These are phyloP conservation scores for Plasmodium coatneyi DNA, from an alignment of 169 alveolate species.

Conservation along the genomic window DNA sequence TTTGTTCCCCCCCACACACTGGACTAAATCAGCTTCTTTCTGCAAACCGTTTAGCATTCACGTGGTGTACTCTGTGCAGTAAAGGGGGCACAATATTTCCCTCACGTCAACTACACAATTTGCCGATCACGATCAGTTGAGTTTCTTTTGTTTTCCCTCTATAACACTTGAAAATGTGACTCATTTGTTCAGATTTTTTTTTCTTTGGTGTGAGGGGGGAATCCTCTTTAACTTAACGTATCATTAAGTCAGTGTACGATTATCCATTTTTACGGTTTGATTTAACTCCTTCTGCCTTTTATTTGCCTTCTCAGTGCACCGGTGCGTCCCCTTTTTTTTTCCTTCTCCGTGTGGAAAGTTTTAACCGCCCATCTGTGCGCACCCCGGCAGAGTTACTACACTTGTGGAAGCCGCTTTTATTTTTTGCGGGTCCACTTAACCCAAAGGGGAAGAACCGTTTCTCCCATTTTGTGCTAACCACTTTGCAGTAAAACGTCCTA, in stretches of 20 bases:
- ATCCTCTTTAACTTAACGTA: background rate
- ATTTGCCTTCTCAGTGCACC: background rate
- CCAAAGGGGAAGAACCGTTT: background rate
- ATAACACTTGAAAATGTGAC: background rate
- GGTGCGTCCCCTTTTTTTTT: background rate
- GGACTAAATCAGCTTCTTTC: background rate
- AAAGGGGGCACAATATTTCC: background rate
- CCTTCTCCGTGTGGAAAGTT: background rate
- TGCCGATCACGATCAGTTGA: background rate
- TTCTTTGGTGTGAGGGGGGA: background rate
- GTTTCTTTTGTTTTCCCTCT: background rate
- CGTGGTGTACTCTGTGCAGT: background rate
- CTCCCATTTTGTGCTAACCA: background rate
- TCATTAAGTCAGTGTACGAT: background rate
- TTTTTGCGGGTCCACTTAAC: background rate
- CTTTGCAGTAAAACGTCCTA: background rate
- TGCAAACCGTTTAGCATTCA: background rate
- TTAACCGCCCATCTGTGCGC: background rate
- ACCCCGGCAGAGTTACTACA: background rate
- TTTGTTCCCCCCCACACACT: background rate
- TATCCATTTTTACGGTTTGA: background rate
- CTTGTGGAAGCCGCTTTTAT: background rate
- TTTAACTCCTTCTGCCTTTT: background rate
- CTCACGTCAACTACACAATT: background rate
- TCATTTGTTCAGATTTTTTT: constrained; percentile 1